Evolutionary conservation across 2,329 filamentous ascomycete genomes (phyloP).

Genomic region (Penicillium brevicompactum): DNA sequence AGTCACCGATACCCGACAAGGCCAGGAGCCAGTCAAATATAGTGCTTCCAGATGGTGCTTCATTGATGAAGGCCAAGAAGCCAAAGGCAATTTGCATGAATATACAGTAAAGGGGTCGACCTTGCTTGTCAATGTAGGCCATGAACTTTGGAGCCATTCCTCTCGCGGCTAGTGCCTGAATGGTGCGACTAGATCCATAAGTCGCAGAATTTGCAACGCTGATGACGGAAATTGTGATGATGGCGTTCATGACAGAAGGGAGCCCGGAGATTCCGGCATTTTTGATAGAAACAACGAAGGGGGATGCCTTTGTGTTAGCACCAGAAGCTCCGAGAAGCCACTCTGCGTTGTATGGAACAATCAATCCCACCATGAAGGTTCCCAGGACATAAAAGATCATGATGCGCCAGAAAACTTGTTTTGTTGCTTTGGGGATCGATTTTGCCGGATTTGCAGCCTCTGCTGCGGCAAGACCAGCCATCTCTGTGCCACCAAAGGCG

Average conservation of each 20-base stretch:
- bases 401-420: conserved; percentile 56
- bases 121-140: conserved; percentile 48
- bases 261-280: conserved; percentile 63
- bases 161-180: conserved; percentile 55
- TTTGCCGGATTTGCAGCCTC: conserved; percentile 56
- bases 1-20: conserved; percentile 62
- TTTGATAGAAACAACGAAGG: conserved; percentile 67
- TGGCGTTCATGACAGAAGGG: conserved; percentile 67
- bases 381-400: conserved; percentile 53
- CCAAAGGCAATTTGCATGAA: conserved; percentile 44
- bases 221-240: conserved; percentile 64
- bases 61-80: conserved; percentile 45
- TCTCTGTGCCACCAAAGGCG: conserved; percentile 59
- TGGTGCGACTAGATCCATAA: conserved; percentile 60
- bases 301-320: conserved; percentile 54
- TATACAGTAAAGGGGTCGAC: conserved; percentile 48
- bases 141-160: conserved; percentile 50
- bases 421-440: conserved; percentile 51
- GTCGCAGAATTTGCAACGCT: conserved; percentile 62
- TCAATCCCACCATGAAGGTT: conserved; percentile 49
- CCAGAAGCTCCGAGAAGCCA: conserved; percentile 45
- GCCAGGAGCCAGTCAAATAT: conserved; percentile 68
- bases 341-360: conserved; percentile 44
- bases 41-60: conserved; percentile 47
- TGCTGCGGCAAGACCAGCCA: conserved; percentile 56